Percentiles rank a stretch among this genome's conserved stretches.
phyloP scores from a whole-genome alignment of 306 rosid genomes.

The Corylus heterophylla region DNA sequence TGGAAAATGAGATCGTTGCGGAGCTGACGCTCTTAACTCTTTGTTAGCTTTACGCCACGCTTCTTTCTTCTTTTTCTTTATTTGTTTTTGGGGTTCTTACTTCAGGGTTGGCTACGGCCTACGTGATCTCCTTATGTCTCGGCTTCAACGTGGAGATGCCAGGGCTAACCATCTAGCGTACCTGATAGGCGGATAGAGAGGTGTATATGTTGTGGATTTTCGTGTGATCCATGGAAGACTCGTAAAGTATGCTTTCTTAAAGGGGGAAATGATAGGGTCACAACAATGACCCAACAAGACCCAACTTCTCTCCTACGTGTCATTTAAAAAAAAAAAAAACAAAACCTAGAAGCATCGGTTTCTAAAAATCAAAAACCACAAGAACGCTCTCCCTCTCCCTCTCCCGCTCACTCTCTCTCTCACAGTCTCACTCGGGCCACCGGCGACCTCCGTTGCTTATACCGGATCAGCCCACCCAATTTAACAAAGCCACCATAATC shows the following conservation, averaged over 20 bases:
- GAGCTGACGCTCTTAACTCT: not conserved
- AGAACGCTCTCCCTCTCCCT: too few species aligned
- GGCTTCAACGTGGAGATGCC: not conserved
- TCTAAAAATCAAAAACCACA: too few species aligned
- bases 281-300: too few species aligned
- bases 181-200: not conserved
- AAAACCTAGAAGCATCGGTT: too few species aligned
- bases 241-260: not conserved
- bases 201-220: not conserved
- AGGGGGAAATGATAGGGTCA: too few species aligned
- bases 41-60: not conserved
- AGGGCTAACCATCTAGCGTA: not conserved
- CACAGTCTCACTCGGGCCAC: too few species aligned
- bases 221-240: not conserved
- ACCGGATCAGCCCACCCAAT: too few species aligned
- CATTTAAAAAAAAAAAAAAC: too few species aligned
- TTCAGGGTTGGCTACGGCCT: not conserved
- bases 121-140: not conserved
- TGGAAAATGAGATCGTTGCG: not conserved
- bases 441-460: too few species aligned
- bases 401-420: too few species aligned
- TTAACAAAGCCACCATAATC: too few species aligned
- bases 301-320: too few species aligned
- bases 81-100: not conserved
- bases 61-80: not conserved